These are phyloP conservation scores for Vigna nakashimae DNA, from an alignment of 306 rosid genomes.

Conservation along the genomic window DNA sequence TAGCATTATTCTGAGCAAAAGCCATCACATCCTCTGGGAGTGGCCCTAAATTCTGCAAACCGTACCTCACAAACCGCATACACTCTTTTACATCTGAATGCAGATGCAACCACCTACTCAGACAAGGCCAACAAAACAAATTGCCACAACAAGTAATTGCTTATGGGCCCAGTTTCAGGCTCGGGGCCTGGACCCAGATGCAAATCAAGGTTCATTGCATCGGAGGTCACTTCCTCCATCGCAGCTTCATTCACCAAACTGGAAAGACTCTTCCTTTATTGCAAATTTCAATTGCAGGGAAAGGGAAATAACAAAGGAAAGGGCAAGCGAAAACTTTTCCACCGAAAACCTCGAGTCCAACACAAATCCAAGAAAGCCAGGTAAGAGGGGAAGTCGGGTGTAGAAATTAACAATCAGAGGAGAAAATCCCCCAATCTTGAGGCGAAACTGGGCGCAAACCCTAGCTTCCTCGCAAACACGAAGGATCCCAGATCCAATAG, in stretches of 20 bases:
- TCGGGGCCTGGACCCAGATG: constrained; percentile 90
- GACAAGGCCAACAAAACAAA: constrained; percentile 93
- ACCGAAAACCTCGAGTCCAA: constrained; percentile 5
- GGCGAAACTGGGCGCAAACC: constrained; percentile 41
- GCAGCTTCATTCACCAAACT: constrained; percentile 39
- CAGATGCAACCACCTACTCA: constrained; percentile 83
- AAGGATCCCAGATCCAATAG: constrained; percentile 47
- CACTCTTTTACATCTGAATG: constrained; percentile 84
- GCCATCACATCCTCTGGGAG: constrained; percentile 65
- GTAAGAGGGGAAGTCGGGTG: background rate
- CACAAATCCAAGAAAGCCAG: constrained; percentile 46
- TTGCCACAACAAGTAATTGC: constrained; percentile 89
- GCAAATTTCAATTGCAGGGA: constrained; percentile 29
- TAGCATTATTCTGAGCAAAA: constrained; percentile 54
- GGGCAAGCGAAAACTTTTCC: background rate
- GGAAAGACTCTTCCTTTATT: constrained; percentile 41
- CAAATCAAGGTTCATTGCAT: constrained; percentile 94
- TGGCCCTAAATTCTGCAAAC: constrained; percentile 65
- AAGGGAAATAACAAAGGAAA: background rate
- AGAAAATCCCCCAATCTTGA: constrained; percentile 33
- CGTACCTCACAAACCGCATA: constrained; percentile 97
- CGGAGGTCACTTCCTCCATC: constrained; percentile 87
- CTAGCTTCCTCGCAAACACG: constrained; percentile 44
- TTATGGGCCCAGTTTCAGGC: constrained; percentile 47
- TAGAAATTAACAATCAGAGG: constrained; percentile 46